A percentile compares a stretch with the other conserved stretches of the same genome.
Evolutionary conservation across 2,329 filamentous ascomycete genomes (phyloP).

Genomic region (Diaporthe citri): DNA sequence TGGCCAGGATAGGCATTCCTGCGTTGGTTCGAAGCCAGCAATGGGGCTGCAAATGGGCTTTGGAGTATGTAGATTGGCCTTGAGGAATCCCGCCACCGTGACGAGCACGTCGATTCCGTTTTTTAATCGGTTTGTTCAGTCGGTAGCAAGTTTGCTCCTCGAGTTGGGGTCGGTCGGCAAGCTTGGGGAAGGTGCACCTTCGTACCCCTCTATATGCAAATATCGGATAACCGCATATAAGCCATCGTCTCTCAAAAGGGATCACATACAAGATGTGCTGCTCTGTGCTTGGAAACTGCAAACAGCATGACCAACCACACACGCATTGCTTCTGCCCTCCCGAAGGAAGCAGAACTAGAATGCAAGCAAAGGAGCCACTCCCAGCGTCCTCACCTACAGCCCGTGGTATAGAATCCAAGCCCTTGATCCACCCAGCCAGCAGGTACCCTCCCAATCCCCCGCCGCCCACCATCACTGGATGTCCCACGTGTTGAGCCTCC

Average conservation of each 20-base stretch:
- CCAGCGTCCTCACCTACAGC: background rate
- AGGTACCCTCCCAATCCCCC: background rate
- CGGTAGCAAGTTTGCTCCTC: background rate
- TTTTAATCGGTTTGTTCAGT: background rate
- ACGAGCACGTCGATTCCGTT: background rate
- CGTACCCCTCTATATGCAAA: background rate
- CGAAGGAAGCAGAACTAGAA: background rate
- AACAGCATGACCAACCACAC: background rate
- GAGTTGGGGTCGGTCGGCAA: background rate
- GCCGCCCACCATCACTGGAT: slow-evolving; percentile 18
- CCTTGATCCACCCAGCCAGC: background rate
- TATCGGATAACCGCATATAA: background rate
- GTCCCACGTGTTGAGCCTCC: slow-evolving; percentile 38
- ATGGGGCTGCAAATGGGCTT: background rate
- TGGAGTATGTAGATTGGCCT: background rate
- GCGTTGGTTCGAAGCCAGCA: background rate
- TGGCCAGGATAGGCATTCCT: slow-evolving; percentile 31
- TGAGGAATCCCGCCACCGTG: background rate
- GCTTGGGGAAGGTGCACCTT: background rate
- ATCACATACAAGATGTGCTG: background rate
- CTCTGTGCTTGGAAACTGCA: background rate
- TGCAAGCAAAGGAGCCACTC: background rate
- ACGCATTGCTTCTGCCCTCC: background rate
- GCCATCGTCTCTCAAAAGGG: background rate
- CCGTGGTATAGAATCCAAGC: background rate